A percentile compares a stretch with the other conserved stretches of the same genome.
phyloP scores from a whole-genome alignment of 805 yeast species.

The Kluyveromyces lactis region DNA sequence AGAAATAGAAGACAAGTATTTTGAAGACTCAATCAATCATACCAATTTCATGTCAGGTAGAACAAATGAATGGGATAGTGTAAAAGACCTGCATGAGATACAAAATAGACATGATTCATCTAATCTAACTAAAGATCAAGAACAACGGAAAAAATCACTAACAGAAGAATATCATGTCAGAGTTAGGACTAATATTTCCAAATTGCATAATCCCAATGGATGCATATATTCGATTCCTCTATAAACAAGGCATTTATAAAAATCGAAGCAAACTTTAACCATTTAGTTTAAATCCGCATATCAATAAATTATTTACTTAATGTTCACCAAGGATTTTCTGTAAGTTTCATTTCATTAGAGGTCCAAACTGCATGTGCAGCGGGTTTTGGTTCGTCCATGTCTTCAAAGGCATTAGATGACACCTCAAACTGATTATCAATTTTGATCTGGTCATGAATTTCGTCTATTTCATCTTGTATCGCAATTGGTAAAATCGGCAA shows the following conservation, averaged over 20 bases:
- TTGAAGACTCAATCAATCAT: slow-evolving; percentile 9
- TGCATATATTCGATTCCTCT: slow-evolving; percentile 19
- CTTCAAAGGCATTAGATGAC: slow-evolving; percentile 40
- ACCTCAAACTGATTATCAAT: slow-evolving; percentile 43
- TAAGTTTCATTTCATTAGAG: slow-evolving; percentile 37
- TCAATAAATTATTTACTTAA: background rate
- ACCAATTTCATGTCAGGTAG: slow-evolving; percentile 9
- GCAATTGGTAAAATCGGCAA: slow-evolving; percentile 70
- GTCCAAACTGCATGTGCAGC: slow-evolving; percentile 36
- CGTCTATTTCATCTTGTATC: slow-evolving; percentile 65
- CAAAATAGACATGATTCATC: slow-evolving; percentile 4
- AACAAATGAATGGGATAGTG: slow-evolving; percentile 26
- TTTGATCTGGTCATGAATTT: slow-evolving; percentile 42
- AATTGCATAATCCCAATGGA: slow-evolving; percentile 36
- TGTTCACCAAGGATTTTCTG: slow-evolving; percentile 59
- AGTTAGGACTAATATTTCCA: slow-evolving; percentile 34
- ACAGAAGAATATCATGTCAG: slow-evolving; percentile 34
- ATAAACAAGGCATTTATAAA: slow-evolving; percentile 4
- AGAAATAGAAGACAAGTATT: slow-evolving; percentile 1
- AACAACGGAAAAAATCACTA: slow-evolving; percentile 7
- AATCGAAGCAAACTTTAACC: too few relatives aligned
- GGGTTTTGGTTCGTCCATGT: slow-evolving; percentile 31
- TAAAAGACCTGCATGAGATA: slow-evolving; percentile 24
- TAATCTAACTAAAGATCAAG: slow-evolving; percentile 3
- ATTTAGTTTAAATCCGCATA: too few relatives aligned